Evolutionary conservation across 1,284 basidiomycete genomes (phyloP).

Genomic region (Cutaneotrichosporon spelunceum): DNA sequence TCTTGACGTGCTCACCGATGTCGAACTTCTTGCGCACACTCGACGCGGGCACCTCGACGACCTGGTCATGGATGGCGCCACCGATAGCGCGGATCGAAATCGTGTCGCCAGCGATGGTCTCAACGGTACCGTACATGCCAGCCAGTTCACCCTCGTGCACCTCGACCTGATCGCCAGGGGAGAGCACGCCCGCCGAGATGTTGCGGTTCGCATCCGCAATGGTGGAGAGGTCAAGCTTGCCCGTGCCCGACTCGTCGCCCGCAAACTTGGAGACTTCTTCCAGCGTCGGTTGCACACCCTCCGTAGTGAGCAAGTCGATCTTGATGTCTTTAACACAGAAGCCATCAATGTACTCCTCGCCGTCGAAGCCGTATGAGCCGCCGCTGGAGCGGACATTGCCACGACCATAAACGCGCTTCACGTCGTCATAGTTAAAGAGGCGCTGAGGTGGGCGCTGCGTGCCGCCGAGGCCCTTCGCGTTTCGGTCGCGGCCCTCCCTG

Average conservation of each 20-base stretch:
- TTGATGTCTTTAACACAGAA: constrained; percentile 97
- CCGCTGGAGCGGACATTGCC: constrained; percentile 66
- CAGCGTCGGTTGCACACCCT: constrained; percentile 90
- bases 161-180: constrained; percentile 95
- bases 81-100: constrained; percentile 68
- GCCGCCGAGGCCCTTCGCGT: constrained; percentile 47
- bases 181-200: constrained; percentile 69
- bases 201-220: constrained; percentile 48
- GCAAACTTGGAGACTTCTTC: constrained; percentile 94
- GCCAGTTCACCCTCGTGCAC: constrained; percentile 96
- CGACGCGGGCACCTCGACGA: constrained; percentile 73
- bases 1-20: constrained; percentile 97
- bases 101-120: constrained; percentile 81
- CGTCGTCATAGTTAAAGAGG: constrained; percentile 92
- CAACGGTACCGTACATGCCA: constrained; percentile 86
- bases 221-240: constrained; percentile 46
- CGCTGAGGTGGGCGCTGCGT: constrained; percentile 73
- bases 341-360: constrained; percentile 89
- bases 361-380: constrained; percentile 77
- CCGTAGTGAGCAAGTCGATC: constrained; percentile 70
- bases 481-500: constrained; percentile 69
- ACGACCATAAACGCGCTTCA: constrained; percentile 78
- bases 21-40: constrained; percentile 94
- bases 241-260: constrained; percentile 50
- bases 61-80: constrained; percentile 68